A percentile compares a stretch with the other conserved stretches of the same genome.
Conservation (phyloP, 75 land plant species). For the Ceratopteris richardii region DNA sequence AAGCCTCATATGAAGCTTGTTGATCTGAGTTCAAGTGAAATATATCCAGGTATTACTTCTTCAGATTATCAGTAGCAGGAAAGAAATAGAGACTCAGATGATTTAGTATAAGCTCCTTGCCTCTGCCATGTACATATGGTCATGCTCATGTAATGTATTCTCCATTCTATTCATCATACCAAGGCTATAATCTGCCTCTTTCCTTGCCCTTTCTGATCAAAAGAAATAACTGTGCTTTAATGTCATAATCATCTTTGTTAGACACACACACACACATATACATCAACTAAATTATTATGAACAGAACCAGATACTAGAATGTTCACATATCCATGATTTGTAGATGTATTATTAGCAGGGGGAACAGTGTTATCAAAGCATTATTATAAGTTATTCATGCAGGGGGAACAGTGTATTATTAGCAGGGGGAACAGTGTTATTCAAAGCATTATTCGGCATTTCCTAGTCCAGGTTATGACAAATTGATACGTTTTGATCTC, state of each 20-base stretch:
- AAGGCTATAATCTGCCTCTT: conserved; percentile 6
- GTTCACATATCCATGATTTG: too few species aligned
- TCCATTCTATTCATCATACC: conserved; percentile 5
- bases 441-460: too few species aligned
- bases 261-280: background rate
- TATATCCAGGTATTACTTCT: too few species aligned
- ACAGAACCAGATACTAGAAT: too few species aligned
- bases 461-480: too few species aligned
- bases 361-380: too few species aligned
- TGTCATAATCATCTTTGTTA: background rate
- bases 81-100: background rate
- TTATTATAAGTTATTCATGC: too few species aligned
- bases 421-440: too few species aligned
- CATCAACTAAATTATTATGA: too few species aligned
- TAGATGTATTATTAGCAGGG: too few species aligned
- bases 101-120: background rate
- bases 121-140: conserved; percentile 5
- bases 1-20: background rate
- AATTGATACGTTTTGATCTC: too few species aligned
- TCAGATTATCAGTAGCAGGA: background rate
- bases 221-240: background rate
- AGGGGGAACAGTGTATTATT: too few species aligned
- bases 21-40: conserved; percentile 1
- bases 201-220: conserved; percentile 1
- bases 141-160: conserved; percentile 2